Evolutionary conservation across 805 yeast genomes (phyloP).

Genomic region (Yamadazyma phyllophila): DNA sequence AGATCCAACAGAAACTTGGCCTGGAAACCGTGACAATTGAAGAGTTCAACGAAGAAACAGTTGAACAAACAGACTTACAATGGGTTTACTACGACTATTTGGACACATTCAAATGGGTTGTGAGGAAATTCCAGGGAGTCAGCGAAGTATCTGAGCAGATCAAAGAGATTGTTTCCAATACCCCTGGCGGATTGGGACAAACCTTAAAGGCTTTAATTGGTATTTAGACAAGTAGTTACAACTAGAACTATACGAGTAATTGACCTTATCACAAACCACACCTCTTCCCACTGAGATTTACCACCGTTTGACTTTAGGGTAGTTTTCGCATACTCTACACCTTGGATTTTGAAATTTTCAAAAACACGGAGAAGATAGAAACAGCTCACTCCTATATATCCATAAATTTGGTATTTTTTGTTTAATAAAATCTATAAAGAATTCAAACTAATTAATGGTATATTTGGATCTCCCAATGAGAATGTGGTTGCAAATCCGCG

Average conservation of each 20-base stretch:
- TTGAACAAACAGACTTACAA: constrained; percentile 30
- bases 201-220: background rate
- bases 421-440: no score
- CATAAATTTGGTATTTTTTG: no score
- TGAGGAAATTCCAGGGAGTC: constrained; percentile 1
- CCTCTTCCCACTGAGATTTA: no score
- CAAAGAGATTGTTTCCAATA: background rate
- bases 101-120: constrained; percentile 33
- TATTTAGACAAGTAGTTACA: background rate
- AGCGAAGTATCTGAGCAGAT: constrained; percentile 1
- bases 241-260: background rate
- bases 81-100: constrained; percentile 44
- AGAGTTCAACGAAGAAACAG: constrained; percentile 26
- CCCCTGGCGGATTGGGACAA: background rate
- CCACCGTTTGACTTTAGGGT: no score
- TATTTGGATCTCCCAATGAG: no score
- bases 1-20: constrained; percentile 20
- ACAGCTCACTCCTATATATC: no score
- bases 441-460: no score
- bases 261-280: background rate
- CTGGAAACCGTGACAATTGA: constrained; percentile 20
- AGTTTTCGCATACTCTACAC: no score
- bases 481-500: no score
- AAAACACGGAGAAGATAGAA: no score
- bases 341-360: no score